These are phyloP conservation scores for Xanthoconium purpureum DNA, from an alignment of 768 basidiomycete species.

Conservation along the genomic window DNA sequence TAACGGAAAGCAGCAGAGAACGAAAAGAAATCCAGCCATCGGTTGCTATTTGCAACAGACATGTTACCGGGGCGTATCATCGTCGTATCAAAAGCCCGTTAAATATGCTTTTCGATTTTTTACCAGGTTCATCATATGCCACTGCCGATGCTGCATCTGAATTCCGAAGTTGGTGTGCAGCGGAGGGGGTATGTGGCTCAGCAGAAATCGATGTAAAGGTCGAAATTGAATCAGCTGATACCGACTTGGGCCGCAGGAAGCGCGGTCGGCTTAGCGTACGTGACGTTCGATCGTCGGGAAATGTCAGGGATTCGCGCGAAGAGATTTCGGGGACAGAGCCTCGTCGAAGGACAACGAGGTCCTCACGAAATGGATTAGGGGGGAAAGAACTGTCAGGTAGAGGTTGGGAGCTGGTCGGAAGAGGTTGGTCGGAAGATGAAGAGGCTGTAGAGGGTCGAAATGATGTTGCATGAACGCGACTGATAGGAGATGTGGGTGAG, in stretches of 20 bases:
- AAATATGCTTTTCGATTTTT: constrained; percentile 39
- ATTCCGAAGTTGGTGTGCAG: constrained; percentile 3
- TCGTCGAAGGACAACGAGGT: constrained; percentile 20
- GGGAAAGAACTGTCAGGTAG: neutral
- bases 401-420: neutral
- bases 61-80: constrained; percentile 17
- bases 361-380: constrained; percentile 2
- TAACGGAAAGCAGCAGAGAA: constrained; percentile 1
- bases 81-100: constrained; percentile 40
- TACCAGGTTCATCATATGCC: constrained; percentile 22
- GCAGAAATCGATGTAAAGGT: constrained; percentile 18
- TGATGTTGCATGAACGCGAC: constrained; percentile 21
- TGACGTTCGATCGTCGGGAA: constrained; percentile 19
- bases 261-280: constrained; percentile 21
- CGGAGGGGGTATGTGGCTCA: constrained; percentile 6
- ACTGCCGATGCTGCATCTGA: constrained; percentile 3
- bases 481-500: constrained; percentile 22
- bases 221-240: constrained; percentile 57
- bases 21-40: neutral
- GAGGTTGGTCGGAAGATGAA: constrained; percentile 31
- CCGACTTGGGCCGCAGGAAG: constrained; percentile 45
- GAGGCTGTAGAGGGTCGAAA: constrained; percentile 51
- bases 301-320: constrained; percentile 6
- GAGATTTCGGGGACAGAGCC: constrained; percentile 28
- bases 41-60: neutral